Percentiles rank a stretch among this genome's conserved stretches.
Conservation (phyloP, 768 basidiomycete species). For the Suillus occidentalis region DNA sequence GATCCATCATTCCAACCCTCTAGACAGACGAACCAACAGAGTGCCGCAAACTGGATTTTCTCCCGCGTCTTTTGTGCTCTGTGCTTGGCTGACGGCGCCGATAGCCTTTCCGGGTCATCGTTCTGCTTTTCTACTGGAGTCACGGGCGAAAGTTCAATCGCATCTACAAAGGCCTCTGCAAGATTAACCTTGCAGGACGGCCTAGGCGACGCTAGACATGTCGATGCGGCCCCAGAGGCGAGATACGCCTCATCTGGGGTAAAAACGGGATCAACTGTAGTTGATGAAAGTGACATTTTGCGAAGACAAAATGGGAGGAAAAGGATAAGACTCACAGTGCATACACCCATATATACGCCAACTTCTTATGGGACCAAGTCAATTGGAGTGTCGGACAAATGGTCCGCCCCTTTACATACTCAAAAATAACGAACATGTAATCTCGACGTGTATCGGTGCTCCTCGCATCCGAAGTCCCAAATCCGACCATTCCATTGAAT, state of each 20-base stretch:
- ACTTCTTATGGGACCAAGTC: not conserved
- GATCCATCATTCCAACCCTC: conserved; percentile 41
- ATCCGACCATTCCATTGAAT: not conserved
- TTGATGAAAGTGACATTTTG: not conserved
- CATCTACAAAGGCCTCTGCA: not conserved
- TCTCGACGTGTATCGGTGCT: not conserved
- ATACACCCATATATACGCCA: not conserved
- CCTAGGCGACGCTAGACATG: conserved; percentile 5
- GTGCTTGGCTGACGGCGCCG: conserved; percentile 4
- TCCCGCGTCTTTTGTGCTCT: conserved; percentile 23
- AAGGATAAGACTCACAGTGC: not conserved
- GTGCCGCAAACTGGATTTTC: conserved; percentile 32
- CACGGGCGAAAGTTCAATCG: conserved; percentile 3
- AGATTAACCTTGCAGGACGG: conserved; percentile 7
- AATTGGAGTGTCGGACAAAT: not conserved
- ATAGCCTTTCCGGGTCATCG: not conserved
- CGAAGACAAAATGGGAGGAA: not conserved
- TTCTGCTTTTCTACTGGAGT: not conserved
- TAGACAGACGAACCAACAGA: conserved; percentile 37
- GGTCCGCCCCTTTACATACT: conserved; percentile 6
- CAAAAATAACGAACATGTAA: conserved; percentile 3
- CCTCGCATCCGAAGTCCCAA: not conserved
- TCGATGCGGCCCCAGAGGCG: conserved; percentile 7
- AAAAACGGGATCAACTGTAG: not conserved
- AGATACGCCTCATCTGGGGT: conserved; percentile 6